These are phyloP conservation scores for Centaurea solstitialis DNA, from an alignment of 129 eudicot species.

Conservation along the genomic window DNA sequence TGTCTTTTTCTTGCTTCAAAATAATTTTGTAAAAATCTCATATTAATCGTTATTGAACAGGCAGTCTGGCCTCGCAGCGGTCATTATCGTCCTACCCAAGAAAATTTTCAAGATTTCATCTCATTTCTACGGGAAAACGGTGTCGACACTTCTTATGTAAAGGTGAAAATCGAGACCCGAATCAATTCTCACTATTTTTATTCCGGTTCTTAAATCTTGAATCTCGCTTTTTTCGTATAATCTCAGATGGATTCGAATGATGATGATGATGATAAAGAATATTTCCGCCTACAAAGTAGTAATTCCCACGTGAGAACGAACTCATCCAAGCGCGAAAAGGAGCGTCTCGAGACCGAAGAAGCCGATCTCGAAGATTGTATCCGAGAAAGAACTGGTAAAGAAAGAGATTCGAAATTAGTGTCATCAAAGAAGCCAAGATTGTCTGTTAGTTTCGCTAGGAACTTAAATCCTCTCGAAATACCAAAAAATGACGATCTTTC, in stretches of 20 bases:
- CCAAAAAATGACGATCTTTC: conserved; percentile 45
- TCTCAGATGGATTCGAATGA: conserved; percentile 72
- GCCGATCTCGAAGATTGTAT: conserved; percentile 25
- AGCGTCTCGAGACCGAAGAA: conserved; percentile 23
- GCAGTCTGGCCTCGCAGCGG: conserved; percentile 99
- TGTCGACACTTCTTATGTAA: conserved; percentile 68
- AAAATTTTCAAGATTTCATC: conserved; percentile 76
- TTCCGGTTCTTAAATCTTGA: neutral
- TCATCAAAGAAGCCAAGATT: conserved; percentile 16
- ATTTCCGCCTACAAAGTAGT: conserved; percentile 32
- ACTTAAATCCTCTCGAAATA: conserved; percentile 48
- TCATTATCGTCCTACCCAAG: conserved; percentile 83
- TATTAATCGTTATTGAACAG: conserved; percentile 24
- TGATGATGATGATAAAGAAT: conserved; percentile 70
- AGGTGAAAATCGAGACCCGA: conserved; percentile 43
- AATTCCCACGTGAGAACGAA: conserved; percentile 34
- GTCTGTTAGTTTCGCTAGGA: conserved; percentile 23
- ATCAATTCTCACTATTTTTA: neutral
- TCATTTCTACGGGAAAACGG: conserved; percentile 65
- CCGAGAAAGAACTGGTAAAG: conserved; percentile 13
- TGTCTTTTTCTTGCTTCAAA: conserved; percentile 8
- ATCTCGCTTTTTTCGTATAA: conserved; percentile 5
- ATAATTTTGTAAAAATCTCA: neutral
- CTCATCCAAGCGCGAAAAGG: conserved; percentile 61
- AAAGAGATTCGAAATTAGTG: conserved; percentile 12